Evolutionary conservation across 306 rosid genomes (phyloP), one percentile per base, ranked within the genome.

Genomic region (Lupinus albus): DNA sequence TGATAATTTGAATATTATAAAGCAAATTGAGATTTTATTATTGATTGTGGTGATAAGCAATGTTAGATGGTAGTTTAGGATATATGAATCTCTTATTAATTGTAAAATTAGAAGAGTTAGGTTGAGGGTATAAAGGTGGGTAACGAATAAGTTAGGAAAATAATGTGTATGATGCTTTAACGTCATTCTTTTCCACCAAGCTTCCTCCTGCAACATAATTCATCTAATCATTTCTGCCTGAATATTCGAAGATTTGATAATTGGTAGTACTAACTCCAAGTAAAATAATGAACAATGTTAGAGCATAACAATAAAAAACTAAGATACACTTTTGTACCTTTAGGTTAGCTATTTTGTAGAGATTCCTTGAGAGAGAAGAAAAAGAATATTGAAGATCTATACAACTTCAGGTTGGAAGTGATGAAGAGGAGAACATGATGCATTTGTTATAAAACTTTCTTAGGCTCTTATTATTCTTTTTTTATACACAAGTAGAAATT

Each of bases 361-460:
- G 38, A 17, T 48, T 71, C 63, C 47, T 39, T 15, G 21, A 21
- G 42, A 60, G 21, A 61, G 59, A 51, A 0, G 50, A 41, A 36
- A 17, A 55, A 61, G 38, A 61, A 75, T 41, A 39, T 57, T 36
- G 21, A 12, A 46, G 36, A 72, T 62, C 79, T 82, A 79, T 82
- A 85, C 83, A 87, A 42, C 44, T 72, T 56, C 59, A 65, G 50
- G 46, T 69, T 69, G 47, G 71, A 63, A 72, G 78, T 50, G 73
- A 52, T 15, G n/a, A 55, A 39, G 51, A 67, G 64, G 57, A 68
- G 61, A 68, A 50, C 76, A 76, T 39, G 70, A 78, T 69, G 64
- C 87, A 72, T 65, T 28, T 78, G 67, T 81, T 72, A 64, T 90
- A 84, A 81, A 89, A 89, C 89, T 86, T 86, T 83, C 90, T 87